Conservation (phyloP, 768 basidiomycete species). For the Rickenella mellea region DNA sequence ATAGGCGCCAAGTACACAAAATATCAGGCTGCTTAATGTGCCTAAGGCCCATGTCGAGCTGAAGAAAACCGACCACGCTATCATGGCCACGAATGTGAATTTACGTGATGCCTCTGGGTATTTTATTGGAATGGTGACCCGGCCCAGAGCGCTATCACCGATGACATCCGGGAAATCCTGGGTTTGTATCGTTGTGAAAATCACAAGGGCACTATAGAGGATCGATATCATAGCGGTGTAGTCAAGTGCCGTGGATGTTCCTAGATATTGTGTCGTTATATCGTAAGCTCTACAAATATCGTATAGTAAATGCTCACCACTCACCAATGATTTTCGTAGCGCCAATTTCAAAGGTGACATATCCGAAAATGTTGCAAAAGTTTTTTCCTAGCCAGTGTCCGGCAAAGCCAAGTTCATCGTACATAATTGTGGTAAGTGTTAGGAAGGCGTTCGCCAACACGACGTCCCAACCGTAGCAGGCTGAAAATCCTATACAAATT, state of each 20-base stretch:
- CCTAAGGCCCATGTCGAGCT: conserved; percentile 12
- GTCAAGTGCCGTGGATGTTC: too few relatives aligned
- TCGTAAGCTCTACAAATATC: conserved; percentile 1
- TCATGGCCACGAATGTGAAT: conserved; percentile 11
- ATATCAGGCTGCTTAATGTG: background rate
- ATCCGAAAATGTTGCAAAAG: conserved; percentile 28
- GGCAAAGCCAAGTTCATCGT: conserved; percentile 26
- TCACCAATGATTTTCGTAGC: conserved; percentile 28
- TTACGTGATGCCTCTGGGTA: conserved; percentile 6
- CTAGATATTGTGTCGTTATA: too few relatives aligned
- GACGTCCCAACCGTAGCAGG: conserved; percentile 12
- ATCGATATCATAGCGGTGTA: conserved; percentile 12
- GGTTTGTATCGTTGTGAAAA: conserved; percentile 27
- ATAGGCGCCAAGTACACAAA: conserved; percentile 9
- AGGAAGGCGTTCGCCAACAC: conserved; percentile 24
- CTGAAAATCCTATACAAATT: conserved; percentile 15
- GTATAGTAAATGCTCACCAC: conserved; percentile 1
- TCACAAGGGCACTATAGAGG: conserved; percentile 18
- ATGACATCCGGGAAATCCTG: conserved; percentile 24
- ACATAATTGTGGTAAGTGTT: conserved; percentile 22
- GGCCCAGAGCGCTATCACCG: conserved; percentile 20
- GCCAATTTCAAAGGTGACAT: conserved; percentile 27
- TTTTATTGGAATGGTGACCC: conserved; percentile 21
- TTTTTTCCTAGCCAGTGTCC: conserved; percentile 30
- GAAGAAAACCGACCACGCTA: conserved; percentile 15